Evolutionary conservation across 2,329 filamentous ascomycete genomes (phyloP).

Genomic region (Aspergillus intermedius): DNA sequence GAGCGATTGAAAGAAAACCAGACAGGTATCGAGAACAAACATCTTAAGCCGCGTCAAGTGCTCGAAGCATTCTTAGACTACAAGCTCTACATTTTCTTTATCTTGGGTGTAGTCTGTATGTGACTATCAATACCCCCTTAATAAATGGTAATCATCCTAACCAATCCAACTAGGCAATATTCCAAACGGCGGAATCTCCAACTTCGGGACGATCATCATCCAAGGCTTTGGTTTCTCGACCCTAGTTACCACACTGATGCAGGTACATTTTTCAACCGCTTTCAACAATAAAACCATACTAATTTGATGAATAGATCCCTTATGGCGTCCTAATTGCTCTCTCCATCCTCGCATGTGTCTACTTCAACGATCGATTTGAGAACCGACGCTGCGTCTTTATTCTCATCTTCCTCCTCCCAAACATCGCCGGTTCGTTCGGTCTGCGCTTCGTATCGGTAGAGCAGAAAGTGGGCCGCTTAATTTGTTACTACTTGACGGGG

Average conservation of each 20-base stretch:
- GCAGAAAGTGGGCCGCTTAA: constrained; percentile 48
- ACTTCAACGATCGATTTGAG: constrained; percentile 42
- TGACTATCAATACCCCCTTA: background rate
- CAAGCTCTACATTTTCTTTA: constrained; percentile 54
- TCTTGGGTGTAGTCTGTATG: constrained; percentile 43
- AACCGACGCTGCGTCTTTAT: constrained; percentile 49
- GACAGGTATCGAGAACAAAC: constrained; percentile 54
- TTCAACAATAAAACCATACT: background rate
- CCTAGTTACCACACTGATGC: constrained; percentile 49
- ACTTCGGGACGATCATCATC: constrained; percentile 55
- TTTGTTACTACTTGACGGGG: constrained; percentile 54
- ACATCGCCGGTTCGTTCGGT: constrained; percentile 53
- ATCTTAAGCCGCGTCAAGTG: constrained; percentile 50
- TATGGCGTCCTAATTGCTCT: constrained; percentile 46
- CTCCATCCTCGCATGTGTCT: constrained; percentile 45
- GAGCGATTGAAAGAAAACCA: constrained; percentile 52
- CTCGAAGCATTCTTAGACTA: constrained; percentile 52
- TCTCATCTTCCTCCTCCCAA: constrained; percentile 52
- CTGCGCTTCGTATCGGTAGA: constrained; percentile 48
- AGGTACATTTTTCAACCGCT: constrained; percentile 21
- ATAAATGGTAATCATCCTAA: background rate
- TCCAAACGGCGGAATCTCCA: constrained; percentile 53
- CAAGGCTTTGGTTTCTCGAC: constrained; percentile 52
- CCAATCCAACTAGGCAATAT: constrained; percentile 35
- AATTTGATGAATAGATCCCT: constrained; percentile 32